These are phyloP conservation scores for Eutypella sp. DNA, from an alignment of 2,329 filamentous ascomycete genomes.

Conservation along the genomic window DNA sequence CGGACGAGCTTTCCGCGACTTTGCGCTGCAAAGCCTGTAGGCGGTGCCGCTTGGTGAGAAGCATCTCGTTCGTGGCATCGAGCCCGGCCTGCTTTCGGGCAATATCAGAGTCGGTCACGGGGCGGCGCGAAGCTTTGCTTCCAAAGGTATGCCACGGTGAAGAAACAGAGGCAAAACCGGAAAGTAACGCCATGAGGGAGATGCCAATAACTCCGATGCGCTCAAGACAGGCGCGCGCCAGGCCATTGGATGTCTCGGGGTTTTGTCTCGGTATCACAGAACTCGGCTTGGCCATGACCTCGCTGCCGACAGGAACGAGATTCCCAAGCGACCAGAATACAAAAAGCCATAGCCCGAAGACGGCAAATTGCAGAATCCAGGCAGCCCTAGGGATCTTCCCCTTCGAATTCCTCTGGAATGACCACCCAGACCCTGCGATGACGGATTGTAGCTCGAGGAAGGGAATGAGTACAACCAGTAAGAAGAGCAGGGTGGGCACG, in stretches of 20 bases:
- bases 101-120: conserved; percentile 69
- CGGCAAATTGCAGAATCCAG: conserved; percentile 57
- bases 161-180: conserved; percentile 84
- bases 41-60: conserved; percentile 67
- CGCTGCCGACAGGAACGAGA: conserved; percentile 44
- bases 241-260: conserved; percentile 31
- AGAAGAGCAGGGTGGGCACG: conserved; percentile 63
- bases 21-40: conserved; percentile 67
- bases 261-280: conserved; percentile 32
- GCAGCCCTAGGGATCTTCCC: conserved; percentile 54
- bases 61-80: conserved; percentile 74
- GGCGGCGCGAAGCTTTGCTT: conserved; percentile 50
- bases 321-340: conserved; percentile 73
- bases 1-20: conserved; percentile 31
- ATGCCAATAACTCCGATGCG: conserved; percentile 81
- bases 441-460: conserved; percentile 72
- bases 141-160: conserved; percentile 81
- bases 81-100: conserved; percentile 73
- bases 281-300: conserved; percentile 37
- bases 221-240: conserved; percentile 54
- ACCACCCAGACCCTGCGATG: conserved; percentile 53
- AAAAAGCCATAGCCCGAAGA: conserved; percentile 65
- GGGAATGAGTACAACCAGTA: conserved; percentile 71
- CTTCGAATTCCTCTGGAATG: conserved; percentile 53
- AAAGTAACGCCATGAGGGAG: conserved; percentile 79